These are phyloP conservation scores for Calycina herbarum DNA, from an alignment of 2,329 filamentous ascomycete genomes.

Conservation along the genomic window DNA sequence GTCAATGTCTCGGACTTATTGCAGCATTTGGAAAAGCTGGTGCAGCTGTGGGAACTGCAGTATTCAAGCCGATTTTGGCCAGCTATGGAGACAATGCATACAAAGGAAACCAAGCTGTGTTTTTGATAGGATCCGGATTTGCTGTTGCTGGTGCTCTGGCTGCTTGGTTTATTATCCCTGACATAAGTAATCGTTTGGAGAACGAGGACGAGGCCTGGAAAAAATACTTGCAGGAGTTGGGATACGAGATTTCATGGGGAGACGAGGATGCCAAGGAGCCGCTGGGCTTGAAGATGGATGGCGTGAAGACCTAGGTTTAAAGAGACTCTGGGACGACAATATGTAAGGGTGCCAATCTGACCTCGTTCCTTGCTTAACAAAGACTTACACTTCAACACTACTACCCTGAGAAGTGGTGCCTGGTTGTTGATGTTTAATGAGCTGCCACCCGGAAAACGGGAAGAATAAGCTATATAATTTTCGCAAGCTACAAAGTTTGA, in stretches of 20 bases:
- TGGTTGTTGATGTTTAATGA: too few relatives aligned
- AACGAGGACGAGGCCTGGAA: constrained; percentile 48
- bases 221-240: constrained; percentile 44
- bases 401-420: too few relatives aligned
- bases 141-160: constrained; percentile 47
- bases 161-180: constrained; percentile 47
- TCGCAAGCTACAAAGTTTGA: too few relatives aligned
- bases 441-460: too few relatives aligned
- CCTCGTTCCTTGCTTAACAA: too few relatives aligned
- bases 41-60: constrained; percentile 82
- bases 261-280: constrained; percentile 37
- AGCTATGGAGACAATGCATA: constrained; percentile 42
- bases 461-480: too few relatives aligned
- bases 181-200: constrained; percentile 44
- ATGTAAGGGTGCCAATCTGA: too few relatives aligned
- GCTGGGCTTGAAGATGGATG: constrained; percentile 28
- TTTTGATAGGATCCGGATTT: constrained; percentile 52
- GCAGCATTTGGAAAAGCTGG: constrained; percentile 74
- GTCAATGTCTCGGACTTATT: constrained; percentile 72
- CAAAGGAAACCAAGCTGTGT: constrained; percentile 50
- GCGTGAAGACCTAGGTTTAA: constrained; percentile 11
- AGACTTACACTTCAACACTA: too few relatives aligned
- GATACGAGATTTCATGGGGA: constrained; percentile 42
- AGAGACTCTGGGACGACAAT: neutral
- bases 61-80: constrained; percentile 69